phyloP scores from a whole-genome alignment of 2,329 filamentous ascomycete genomes.

The Beauveria pseudobassiana region DNA sequence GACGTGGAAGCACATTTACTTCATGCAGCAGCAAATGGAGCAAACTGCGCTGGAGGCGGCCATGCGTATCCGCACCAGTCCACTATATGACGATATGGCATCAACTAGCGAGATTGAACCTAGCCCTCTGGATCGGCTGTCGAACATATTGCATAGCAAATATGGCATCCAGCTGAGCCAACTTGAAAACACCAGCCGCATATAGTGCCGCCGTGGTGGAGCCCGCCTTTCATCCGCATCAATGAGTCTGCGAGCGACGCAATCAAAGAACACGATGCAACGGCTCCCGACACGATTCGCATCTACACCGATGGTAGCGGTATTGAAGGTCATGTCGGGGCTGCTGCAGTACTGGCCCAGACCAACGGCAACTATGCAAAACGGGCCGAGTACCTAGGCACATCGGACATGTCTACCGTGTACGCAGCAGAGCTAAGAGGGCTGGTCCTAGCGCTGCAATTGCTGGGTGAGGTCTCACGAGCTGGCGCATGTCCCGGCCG shows the following conservation, averaged over 20 bases:
- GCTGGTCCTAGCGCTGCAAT: constrained; percentile 20
- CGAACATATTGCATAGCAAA: too few species aligned
- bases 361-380: neutral
- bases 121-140: too few species aligned
- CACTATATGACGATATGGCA: too few species aligned
- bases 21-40: too few species aligned
- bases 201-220: constrained; percentile 9
- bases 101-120: too few species aligned
- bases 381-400: constrained; percentile 18
- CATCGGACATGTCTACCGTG: constrained; percentile 19
- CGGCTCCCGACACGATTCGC: constrained; percentile 16
- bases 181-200: constrained; percentile 13
- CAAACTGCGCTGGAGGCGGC: too few species aligned
- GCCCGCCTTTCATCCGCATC: constrained; percentile 1
- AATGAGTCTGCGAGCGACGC: neutral
- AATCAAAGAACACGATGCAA: constrained; percentile 11
- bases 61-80: too few species aligned
- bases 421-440: constrained; percentile 23
- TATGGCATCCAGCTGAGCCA: neutral
- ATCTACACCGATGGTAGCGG: constrained; percentile 11
- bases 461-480: constrained; percentile 16
- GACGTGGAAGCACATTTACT: too few species aligned
- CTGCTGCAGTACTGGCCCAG: constrained; percentile 1
- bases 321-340: too few species aligned
- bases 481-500: constrained; percentile 12